These are phyloP conservation scores for Penicillium sumatraense DNA, from an alignment of 2,329 filamentous ascomycete species.

Conservation along the genomic window DNA sequence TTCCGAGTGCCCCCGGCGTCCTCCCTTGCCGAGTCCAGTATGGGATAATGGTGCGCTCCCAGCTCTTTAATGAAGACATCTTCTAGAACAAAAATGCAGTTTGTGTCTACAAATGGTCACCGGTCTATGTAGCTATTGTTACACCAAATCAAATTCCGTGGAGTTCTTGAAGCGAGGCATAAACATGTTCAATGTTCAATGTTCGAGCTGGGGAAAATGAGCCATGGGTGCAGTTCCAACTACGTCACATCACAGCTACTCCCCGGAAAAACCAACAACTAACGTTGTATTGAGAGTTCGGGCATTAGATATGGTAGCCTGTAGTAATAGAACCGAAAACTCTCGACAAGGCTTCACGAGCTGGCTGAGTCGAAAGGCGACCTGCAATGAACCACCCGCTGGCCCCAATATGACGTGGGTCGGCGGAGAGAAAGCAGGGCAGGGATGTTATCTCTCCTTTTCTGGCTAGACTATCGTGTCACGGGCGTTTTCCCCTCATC, in stretches of 20 bases:
- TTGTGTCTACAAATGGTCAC: no score
- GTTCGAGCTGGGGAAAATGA: background rate
- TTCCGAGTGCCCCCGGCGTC: constrained; percentile 10
- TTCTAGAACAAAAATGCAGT: no score
- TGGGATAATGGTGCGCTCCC: background rate
- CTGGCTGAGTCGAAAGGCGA: background rate
- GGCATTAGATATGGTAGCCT: background rate
- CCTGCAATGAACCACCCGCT: background rate
- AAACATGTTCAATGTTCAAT: no score
- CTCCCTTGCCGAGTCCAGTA: background rate
- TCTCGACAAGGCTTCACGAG: background rate
- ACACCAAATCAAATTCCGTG: background rate
- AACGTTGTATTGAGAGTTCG: background rate
- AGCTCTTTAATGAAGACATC: no score
- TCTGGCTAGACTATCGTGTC: background rate
- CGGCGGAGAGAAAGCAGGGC: background rate
- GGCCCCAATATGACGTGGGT: background rate
- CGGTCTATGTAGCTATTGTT: no score
- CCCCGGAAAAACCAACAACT: background rate
- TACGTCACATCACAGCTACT: background rate
- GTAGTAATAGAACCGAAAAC: background rate
- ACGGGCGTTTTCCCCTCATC: no score
- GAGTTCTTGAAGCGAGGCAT: background rate
- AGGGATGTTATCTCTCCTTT: background rate
- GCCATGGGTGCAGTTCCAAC: background rate